Base-by-base conservation (phyloP, 257 asterid species). In the Mitragyna speciosa region DNA sequence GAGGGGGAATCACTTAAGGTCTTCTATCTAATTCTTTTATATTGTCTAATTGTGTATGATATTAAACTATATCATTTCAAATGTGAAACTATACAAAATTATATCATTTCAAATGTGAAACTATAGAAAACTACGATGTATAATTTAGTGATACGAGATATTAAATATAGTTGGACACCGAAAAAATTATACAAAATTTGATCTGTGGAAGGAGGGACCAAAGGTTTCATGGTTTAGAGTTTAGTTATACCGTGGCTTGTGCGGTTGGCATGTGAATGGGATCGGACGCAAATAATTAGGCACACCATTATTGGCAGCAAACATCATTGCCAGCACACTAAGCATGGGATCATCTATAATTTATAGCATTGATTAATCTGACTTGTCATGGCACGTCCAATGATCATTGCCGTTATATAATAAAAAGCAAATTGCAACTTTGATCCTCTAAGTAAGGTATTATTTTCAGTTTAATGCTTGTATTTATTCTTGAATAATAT, bases 251-350 rank as follows among this genome's bases (percentile, higher is more conserved):
- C 52, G 39, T 76, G n/a, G n/a, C n/a, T 10, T 26, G 26, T n/a
- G 70, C 41, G 73, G 72, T 12, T 30, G 51, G 43, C 81, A 79
- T 83, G 79, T 64, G 81, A 76, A 51, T 56, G 51, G 45, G 54
- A 74, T 59, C 64, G 9, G 30, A 56, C 43, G n/a, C 31, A 45
- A 33, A 83, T 80, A 36, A 80, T 79, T 83, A 80, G 84, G 61
- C 76, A 54, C 76, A 83, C 82, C 73, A 83, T 83, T 48, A 80
- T 76, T 31, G 78, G 43, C 30, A 65, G 63, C 79, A 65, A 6
- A 0, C 64, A 83, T 79, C 69, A 83, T 76, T 76, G 71, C 76
- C 41, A 26, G 72, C 79, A 80, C 79, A 41, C 56, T 49, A n/a
- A 74, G 45, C 82, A 54, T 74, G 63, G 52, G 41, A 59, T 52